A percentile compares a stretch with the other conserved stretches of the same genome.
phyloP scores from a whole-genome alignment of 257 asterid genomes.

The Solanum appendiculatum region DNA sequence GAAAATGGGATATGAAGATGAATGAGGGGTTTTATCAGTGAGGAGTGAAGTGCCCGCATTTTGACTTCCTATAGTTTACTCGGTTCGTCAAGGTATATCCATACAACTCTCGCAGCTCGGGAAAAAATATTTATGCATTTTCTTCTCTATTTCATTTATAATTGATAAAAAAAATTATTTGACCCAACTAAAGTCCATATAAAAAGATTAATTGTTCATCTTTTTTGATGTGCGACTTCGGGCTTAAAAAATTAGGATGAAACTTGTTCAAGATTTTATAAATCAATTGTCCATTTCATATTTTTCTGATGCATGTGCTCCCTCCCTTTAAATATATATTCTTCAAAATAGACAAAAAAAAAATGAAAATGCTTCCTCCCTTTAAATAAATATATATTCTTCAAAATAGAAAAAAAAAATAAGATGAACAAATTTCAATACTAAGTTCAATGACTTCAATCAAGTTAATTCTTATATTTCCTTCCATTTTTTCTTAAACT shows the following conservation, averaged over 20 bases:
- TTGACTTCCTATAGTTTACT: not conserved
- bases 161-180: too few species aligned
- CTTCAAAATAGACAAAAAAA: too few species aligned
- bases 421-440: not conserved
- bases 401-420: too few species aligned
- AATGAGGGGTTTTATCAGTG: constrained; percentile 34
- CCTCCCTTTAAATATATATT: not conserved
- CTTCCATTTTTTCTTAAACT: not conserved
- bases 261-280: too few species aligned
- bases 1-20: constrained; percentile 13
- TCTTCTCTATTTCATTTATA: too few species aligned
- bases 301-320: not conserved
- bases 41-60: constrained; percentile 23
- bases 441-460: not conserved
- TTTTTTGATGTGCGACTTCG: too few species aligned
- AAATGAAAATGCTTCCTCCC: too few species aligned
- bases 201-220: too few species aligned
- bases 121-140: not conserved
- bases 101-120: not conserved
- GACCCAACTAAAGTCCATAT: too few species aligned
- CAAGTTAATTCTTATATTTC: not conserved
- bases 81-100: not conserved
- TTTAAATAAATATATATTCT: too few species aligned
- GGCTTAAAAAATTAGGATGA: too few species aligned
- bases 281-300: not conserved